phyloP scores from a whole-genome alignment of 2,329 filamentous ascomycete species.

The Fusarium nelsonii region DNA sequence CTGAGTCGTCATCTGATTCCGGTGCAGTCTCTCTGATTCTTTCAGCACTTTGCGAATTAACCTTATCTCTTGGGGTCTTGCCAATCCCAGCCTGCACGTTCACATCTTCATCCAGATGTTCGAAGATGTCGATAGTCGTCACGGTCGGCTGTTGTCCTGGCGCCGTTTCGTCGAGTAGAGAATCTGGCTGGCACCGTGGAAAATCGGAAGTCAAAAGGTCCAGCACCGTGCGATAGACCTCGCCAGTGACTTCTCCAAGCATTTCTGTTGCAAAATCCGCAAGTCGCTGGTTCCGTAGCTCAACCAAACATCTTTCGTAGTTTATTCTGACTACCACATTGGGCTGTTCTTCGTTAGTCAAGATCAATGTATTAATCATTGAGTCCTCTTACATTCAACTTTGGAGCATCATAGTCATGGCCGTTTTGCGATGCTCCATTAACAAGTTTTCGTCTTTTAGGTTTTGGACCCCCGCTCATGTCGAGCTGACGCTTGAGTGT shows the following conservation, averaged over 20 bases:
- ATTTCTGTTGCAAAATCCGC: constrained; percentile 77
- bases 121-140: constrained; percentile 69
- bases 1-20: constrained; percentile 53
- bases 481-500: constrained; percentile 66
- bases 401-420: constrained; percentile 57
- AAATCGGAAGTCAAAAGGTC: constrained; percentile 76
- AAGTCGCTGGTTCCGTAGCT: constrained; percentile 83
- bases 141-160: constrained; percentile 54
- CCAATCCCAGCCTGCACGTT: constrained; percentile 70
- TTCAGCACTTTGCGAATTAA: constrained; percentile 62
- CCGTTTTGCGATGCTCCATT: constrained; percentile 57
- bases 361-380: background rate
- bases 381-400: constrained; percentile 65
- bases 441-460: constrained; percentile 68
- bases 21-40: constrained; percentile 58
- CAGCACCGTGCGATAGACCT: constrained; percentile 82
- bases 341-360: constrained; percentile 63
- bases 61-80: constrained; percentile 62
- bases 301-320: constrained; percentile 84
- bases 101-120: constrained; percentile 64
- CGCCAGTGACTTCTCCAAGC: constrained; percentile 79
- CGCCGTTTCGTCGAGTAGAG: constrained; percentile 53
- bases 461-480: constrained; percentile 53
- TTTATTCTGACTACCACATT: constrained; percentile 83
- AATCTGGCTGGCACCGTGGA: constrained; percentile 73